phyloP scores from a whole-genome alignment of 1,284 basidiomycete genomes.

The Pseudozyma pruni region DNA sequence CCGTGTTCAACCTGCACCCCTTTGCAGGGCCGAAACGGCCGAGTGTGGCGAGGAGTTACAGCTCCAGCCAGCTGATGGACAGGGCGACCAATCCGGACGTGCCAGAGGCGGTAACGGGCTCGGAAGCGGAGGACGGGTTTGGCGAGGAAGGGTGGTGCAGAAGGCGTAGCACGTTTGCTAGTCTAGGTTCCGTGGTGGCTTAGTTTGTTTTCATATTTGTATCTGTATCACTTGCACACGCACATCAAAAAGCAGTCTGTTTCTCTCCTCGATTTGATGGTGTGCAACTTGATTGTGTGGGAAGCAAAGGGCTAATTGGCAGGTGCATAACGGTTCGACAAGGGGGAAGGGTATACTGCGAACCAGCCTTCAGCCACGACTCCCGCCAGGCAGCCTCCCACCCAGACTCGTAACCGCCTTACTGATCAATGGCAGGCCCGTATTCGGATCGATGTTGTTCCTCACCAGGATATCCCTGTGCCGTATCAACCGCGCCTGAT shows the following conservation, averaged over 20 bases:
- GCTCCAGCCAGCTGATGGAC: background rate
- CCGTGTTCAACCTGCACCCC: constrained; percentile 21
- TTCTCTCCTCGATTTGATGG: too few species aligned
- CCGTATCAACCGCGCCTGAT: constrained; percentile 61
- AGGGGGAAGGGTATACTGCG: background rate
- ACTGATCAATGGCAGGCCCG: constrained; percentile 60
- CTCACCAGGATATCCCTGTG: constrained; percentile 51
- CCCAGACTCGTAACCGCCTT: constrained; percentile 62
- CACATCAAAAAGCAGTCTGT: too few species aligned
- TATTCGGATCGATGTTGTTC: constrained; percentile 63
- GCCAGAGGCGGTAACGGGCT: constrained; percentile 18
- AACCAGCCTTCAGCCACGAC: background rate
- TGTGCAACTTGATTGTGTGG: too few species aligned
- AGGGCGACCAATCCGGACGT: constrained; percentile 5
- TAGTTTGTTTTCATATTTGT: too few species aligned
- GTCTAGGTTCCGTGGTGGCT: background rate
- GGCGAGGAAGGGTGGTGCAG: constrained; percentile 23
- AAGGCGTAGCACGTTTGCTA: constrained; percentile 21
- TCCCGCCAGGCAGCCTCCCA: background rate
- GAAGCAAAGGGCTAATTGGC: too few species aligned
- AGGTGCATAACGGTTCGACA: too few species aligned
- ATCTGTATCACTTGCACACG: constrained; percentile 11
- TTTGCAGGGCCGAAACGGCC: too few species aligned
- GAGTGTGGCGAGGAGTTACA: too few species aligned
- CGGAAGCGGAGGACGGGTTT: constrained; percentile 5